Evolutionary conservation across 768 basidiomycete genomes (phyloP).

Genomic region (Boletus sp.): DNA sequence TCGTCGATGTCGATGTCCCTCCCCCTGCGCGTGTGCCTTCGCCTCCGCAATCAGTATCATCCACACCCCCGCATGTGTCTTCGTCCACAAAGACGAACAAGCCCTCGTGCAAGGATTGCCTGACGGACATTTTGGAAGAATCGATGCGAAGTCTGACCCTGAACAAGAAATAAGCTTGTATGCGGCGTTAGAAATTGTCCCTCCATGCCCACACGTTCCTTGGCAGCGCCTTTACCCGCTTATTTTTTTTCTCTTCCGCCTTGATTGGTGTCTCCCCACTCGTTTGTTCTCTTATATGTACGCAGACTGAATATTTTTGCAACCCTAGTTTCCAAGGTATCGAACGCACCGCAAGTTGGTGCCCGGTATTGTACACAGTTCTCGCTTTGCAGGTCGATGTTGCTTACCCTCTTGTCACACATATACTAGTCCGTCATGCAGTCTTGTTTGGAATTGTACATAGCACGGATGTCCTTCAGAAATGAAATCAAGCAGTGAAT

Average conservation of each 20-base stretch:
- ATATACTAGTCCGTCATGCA: slow-evolving; percentile 11
- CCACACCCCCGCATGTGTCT: background rate
- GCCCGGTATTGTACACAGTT: slow-evolving; percentile 2
- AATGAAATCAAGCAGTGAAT: slow-evolving; percentile 2
- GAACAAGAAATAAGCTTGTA: slow-evolving; percentile 42
- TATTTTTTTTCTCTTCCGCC: background rate
- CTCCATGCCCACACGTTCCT: background rate
- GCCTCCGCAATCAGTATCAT: background rate
- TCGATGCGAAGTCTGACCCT: slow-evolving; percentile 65
- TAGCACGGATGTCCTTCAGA: background rate
- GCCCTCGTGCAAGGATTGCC: slow-evolving; percentile 19
- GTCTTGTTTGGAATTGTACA: slow-evolving; percentile 18
- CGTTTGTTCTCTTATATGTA: slow-evolving; percentile 8
- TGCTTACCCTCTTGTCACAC: slow-evolving; percentile 14
- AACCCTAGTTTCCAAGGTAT: slow-evolving; percentile 1
- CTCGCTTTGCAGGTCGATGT: background rate
- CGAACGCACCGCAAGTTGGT: slow-evolving; percentile 2
- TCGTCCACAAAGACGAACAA: slow-evolving; percentile 17
- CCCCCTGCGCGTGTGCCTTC: background rate
- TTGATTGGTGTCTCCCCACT: slow-evolving; percentile 15
- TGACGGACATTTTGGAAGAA: slow-evolving; percentile 55
- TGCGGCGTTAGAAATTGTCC: background rate
- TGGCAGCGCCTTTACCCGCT: slow-evolving; percentile 13
- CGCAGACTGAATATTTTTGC: slow-evolving; percentile 10
- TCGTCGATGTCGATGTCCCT: slow-evolving; percentile 68